These are phyloP conservation scores for Phellopilus nigrolimitatus DNA, from an alignment of 1,284 basidiomycete genomes.

Conservation along the genomic window DNA sequence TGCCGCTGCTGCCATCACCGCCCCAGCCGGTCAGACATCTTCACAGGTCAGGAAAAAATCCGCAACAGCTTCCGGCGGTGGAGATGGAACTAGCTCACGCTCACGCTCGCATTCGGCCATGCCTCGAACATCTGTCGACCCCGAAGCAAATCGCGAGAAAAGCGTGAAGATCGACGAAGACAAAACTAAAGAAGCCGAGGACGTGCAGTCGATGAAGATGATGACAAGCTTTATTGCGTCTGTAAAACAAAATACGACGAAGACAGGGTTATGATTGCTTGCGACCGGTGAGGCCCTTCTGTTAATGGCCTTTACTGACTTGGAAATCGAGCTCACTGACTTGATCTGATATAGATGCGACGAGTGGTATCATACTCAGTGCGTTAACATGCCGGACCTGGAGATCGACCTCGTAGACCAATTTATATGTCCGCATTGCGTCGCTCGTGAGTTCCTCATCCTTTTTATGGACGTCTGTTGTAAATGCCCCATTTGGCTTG, in stretches of 20 bases:
- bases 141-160: constrained; percentile 30
- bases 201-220: constrained; percentile 54
- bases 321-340: constrained; percentile 4
- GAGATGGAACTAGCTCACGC: constrained; percentile 32
- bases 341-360: constrained; percentile 61
- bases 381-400: constrained; percentile 71
- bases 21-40: constrained; percentile 13
- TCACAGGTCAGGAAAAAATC: constrained; percentile 28
- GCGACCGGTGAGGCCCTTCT: constrained; percentile 60
- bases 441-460: constrained; percentile 50
- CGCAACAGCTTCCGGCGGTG: constrained; percentile 29
- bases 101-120: constrained; percentile 68
- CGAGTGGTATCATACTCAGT: constrained; percentile 85
- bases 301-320: constrained; percentile 7
- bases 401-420: constrained; percentile 81
- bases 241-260: constrained; percentile 80
- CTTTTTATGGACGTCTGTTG: neutral
- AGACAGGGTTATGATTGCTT: constrained; percentile 84
- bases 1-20: constrained; percentile 22
- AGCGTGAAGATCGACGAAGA: constrained; percentile 35
- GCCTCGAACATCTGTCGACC: constrained; percentile 42
- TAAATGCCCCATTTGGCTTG: neutral
- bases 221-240: constrained; percentile 78
- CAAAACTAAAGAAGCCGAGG: constrained; percentile 45
- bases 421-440: constrained; percentile 77